Evolutionary conservation across 768 basidiomycete species (phyloP), one percentile per base, ranked within the genome.

Genomic region (Collybia nuda): DNA sequence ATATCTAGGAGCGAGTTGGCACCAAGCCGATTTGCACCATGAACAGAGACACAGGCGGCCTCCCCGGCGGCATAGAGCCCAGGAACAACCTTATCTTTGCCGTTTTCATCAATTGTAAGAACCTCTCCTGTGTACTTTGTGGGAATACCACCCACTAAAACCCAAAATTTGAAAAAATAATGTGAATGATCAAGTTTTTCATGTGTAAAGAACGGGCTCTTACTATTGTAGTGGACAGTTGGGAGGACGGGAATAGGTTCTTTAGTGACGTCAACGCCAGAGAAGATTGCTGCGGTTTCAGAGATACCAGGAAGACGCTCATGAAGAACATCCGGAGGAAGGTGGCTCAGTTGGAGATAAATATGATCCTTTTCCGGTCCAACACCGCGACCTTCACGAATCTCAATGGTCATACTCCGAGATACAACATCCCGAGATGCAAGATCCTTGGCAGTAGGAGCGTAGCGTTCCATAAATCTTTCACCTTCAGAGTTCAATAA

Each of bases 401-500:
- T 91, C 70, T 99, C 97, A 59, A 98, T 79, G 40, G 97, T 99
- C 96, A 98, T 99, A 46, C 92, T 94, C 61, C 97, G 93, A 43
- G 97, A 98, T 28, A 99, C 97, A 64, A 99, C 97, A 65, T 99
- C 97, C 65, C 97, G 94, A 40, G 97, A 99, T 37, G 97, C 97
- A 58, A 99, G 84, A 79, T 99, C 97, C 79, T 98, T 98, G 55
- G 97, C 97, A 39, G 96, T 98, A 8, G 97, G 97, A 0, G 97
- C 97, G 69, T 98, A 98, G 69, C 96, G 92, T 72, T 98, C 96
- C 97, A 99, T 99, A 79, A 99, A 99, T 52, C 97, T 90, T 72
- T 99, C 97, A 67, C 97, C 97, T 77, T 98, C 89, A 7, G 93
- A 91, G 77, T 99, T 98, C 66, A 99, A 76, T 57, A 99, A 79